Base-by-base conservation (phyloP, 2,329 filamentous ascomycete species). In the Fusarium miscanthi region DNA sequence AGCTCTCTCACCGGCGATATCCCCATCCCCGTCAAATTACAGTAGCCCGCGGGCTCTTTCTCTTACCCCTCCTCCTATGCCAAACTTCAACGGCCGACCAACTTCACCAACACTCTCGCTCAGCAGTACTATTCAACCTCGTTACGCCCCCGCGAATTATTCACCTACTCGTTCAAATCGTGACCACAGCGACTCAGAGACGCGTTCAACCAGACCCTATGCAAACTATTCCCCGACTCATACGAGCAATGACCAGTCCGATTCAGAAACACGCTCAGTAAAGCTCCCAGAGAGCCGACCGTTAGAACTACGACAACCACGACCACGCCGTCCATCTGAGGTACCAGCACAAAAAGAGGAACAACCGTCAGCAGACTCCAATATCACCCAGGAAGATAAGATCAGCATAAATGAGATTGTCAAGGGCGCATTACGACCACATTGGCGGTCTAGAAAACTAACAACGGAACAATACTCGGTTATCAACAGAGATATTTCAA, bases 321-420 rank as follows among this genome's bases (percentile, higher is more conserved):
- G 87, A 19, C 85, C 85, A 40, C 85, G 84, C 58, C 85, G 86
- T 42, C 83, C 83, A 46, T 83, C 83, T 64, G 80, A 81, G 16
- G 75, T 83, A 65, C 77, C 76, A 52, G 74, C 82, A 23, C 85
- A 87, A 33, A 89, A 89, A 76, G 82, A 87, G 48, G 91, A 95
- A 48, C 85, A 86, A 4, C 94, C 93, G n/a, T 92, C 93, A 12
- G 88, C 87, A 5, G 89, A 92, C 38, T 80, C 85, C 48, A 77
- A 81, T 16, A 88, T 97, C 76, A 92, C 95, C 2, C 90, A 94
- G 30, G 91, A 93, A 71, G 92, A 93, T 71, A 99, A 99, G 81
- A 91, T 93, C 74, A 94, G 91, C 78, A 92, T 99, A 72, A 95
- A 94, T 79, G 91, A 91, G 75, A 94, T 98, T 82, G 96, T 98